These are phyloP conservation scores for Trichoderma sp. DNA, from an alignment of 2,329 filamentous ascomycete species.

Conservation along the genomic window DNA sequence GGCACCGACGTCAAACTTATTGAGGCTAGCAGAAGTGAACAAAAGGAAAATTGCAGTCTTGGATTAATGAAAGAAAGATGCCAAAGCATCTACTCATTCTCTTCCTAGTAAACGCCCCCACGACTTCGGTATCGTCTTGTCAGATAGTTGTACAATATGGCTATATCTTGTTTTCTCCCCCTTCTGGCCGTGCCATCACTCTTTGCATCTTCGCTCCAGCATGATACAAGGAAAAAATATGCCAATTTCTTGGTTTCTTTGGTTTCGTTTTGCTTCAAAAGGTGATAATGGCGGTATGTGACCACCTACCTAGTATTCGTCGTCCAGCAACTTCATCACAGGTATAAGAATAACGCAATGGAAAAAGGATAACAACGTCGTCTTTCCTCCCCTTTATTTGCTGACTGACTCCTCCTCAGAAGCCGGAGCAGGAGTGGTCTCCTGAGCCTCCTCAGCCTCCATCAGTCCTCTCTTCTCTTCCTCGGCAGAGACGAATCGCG, in stretches of 20 bases:
- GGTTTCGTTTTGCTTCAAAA: neutral
- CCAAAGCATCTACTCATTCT: neutral
- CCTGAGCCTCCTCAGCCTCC: constrained; percentile 35
- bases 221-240: neutral
- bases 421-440: constrained; percentile 29
- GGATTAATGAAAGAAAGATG: neutral
- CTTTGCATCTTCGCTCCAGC: neutral
- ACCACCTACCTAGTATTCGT: neutral
- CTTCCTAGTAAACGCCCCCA: neutral
- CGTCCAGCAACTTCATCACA: neutral
- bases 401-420: constrained; percentile 33
- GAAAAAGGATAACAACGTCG: neutral
- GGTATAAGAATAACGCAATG: constrained; percentile 16
- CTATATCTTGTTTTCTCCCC: neutral
- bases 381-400: neutral
- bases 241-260: neutral
- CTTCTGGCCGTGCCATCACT: neutral
- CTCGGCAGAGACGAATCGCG: constrained; percentile 23
- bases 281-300: neutral
- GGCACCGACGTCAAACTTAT: neutral
- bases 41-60: neutral
- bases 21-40: neutral
- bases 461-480: constrained; percentile 57
- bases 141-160: neutral
- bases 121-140: neutral